These are phyloP conservation scores for Strobilomyces dryophilus DNA, from an alignment of 768 basidiomycete species.

Conservation along the genomic window DNA sequence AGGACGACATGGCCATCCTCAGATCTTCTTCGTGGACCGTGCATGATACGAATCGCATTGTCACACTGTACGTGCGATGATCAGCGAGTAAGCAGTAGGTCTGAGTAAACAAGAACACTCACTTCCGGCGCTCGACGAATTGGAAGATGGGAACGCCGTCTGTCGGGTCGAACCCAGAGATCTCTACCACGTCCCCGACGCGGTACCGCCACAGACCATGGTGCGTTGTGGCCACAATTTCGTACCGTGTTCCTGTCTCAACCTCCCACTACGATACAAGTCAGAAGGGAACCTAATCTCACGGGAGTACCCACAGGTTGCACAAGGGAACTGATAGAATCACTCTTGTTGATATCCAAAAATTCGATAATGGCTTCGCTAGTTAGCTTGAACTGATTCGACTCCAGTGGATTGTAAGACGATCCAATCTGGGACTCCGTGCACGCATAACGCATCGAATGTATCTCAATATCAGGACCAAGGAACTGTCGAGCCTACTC, in stretches of 20 bases:
- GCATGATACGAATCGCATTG: constrained; percentile 5
- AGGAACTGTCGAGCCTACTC: constrained; percentile 14
- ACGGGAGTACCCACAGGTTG: no score
- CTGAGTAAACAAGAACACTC: background rate
- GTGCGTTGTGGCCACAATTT: background rate
- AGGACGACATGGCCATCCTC: constrained; percentile 3
- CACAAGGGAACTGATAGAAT: no score
- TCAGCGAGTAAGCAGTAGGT: background rate
- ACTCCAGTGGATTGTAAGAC: constrained; percentile 2
- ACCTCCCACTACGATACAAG: background rate
- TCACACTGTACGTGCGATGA: background rate
- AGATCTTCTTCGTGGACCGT: constrained; percentile 8
- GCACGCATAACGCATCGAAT: background rate
- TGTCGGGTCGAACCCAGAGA: no score
- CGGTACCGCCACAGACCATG: background rate
- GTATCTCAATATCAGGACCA: constrained; percentile 1
- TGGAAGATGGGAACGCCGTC: no score
- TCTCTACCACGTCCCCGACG: constrained; percentile 12
- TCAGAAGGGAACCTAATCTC: no score
- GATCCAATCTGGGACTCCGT: no score
- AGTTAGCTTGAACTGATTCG: constrained; percentile 7
- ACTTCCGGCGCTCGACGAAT: no score
- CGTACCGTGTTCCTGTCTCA: background rate
- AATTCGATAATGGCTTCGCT: constrained; percentile 9
- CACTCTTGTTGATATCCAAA: no score